Evolutionary conservation across 148 eudicot species (phyloP).

Genomic region (Euryodendron excelsum): DNA sequence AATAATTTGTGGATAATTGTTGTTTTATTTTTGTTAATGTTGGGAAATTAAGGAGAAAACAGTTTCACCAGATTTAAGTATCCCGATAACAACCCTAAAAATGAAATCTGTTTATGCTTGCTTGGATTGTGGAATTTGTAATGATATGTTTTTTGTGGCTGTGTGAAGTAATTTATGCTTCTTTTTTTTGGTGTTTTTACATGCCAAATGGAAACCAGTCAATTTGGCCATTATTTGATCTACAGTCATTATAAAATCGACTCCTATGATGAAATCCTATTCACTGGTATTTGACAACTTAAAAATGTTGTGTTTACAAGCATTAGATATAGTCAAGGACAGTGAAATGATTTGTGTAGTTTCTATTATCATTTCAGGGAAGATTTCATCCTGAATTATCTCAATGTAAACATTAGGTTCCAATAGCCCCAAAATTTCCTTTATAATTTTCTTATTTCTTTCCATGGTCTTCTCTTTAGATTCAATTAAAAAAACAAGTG

Average conservation of each 20-base stretch:
- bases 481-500: neutral
- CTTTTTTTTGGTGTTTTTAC: too few species aligned
- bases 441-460: neutral
- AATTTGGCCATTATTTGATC: too few species aligned
- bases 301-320: neutral
- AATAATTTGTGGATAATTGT: neutral
- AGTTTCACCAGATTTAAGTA: too few species aligned
- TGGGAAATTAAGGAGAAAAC: conserved; percentile 7
- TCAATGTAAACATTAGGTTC: neutral
- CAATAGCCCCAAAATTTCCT: neutral
- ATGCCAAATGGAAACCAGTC: too few species aligned
- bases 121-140: neutral
- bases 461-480: neutral
- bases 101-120: neutral
- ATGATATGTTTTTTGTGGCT: neutral
- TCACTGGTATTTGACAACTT: neutral
- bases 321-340: neutral
- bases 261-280: neutral
- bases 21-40: neutral
- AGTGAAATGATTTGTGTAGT: neutral
- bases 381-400: neutral
- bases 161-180: too few species aligned
- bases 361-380: too few species aligned
- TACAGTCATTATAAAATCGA: too few species aligned
- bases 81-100: too few species aligned